These are phyloP conservation scores for Penicillium aurantiogriseum DNA, from an alignment of 2,329 filamentous ascomycete genomes.

Conservation along the genomic window DNA sequence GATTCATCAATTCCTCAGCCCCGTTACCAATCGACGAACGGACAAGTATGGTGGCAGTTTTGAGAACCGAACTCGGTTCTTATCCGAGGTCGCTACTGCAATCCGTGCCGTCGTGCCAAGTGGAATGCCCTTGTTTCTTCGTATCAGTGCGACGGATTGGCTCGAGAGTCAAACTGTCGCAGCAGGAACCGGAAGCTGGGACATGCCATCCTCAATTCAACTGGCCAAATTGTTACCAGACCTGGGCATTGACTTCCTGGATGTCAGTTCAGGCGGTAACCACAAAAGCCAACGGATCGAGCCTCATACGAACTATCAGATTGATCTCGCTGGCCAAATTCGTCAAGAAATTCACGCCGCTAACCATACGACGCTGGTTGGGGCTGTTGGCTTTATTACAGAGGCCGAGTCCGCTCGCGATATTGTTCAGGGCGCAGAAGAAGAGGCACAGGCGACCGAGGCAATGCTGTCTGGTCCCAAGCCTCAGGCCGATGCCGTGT, in stretches of 20 bases:
- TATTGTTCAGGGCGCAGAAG: slow-evolving; percentile 43
- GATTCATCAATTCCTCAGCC: slow-evolving; percentile 66
- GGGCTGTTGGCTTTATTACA: slow-evolving; percentile 55
- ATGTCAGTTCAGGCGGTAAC: slow-evolving; percentile 49
- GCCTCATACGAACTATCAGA: slow-evolving; percentile 51
- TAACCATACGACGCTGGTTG: slow-evolving; percentile 47
- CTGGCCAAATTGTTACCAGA: slow-evolving; percentile 43
- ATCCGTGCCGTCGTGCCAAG: slow-evolving; percentile 62
- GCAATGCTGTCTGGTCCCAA: slow-evolving; percentile 27
- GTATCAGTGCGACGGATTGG: slow-evolving; percentile 72
- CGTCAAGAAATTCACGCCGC: slow-evolving; percentile 39
- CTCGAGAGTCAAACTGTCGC: slow-evolving; percentile 51
- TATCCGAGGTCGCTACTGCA: slow-evolving; percentile 63
- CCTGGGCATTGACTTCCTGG: slow-evolving; percentile 46
- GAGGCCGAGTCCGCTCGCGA: slow-evolving; percentile 52
- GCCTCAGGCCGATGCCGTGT: slow-evolving; percentile 47
- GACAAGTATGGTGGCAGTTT: slow-evolving; percentile 53
- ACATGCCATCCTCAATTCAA: slow-evolving; percentile 39
- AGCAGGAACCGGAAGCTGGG: slow-evolving; percentile 37
- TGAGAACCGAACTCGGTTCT: slow-evolving; percentile 65
- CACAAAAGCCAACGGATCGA: slow-evolving; percentile 47
- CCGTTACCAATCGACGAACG: slow-evolving; percentile 65
- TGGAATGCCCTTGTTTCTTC: slow-evolving; percentile 67
- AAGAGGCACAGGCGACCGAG: slow-evolving; percentile 29
- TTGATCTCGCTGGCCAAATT: slow-evolving; percentile 49